Evolutionary conservation across 2,329 filamentous ascomycete species (phyloP).

Genomic region (Diplocarpon rosae): DNA sequence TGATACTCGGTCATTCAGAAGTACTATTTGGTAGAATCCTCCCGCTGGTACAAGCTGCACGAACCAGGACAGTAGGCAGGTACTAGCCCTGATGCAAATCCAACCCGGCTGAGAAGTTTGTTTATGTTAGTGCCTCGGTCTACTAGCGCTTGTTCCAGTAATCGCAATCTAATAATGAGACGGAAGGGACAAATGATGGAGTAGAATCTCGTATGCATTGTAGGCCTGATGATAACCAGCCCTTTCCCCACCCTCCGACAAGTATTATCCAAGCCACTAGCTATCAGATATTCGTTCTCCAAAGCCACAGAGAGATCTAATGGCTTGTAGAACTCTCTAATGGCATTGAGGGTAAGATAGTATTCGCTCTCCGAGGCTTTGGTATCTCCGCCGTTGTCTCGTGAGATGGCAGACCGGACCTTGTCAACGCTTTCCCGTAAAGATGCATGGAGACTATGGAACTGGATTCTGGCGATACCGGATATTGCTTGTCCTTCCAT

Average conservation of each 20-base stretch:
- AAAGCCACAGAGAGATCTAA: slow-evolving; percentile 31
- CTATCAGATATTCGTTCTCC: slow-evolving; percentile 33
- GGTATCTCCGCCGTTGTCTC: slow-evolving; percentile 29
- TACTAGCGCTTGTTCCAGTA: too few relatives aligned
- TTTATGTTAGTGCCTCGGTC: too few relatives aligned
- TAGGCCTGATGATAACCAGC: slow-evolving; percentile 38
- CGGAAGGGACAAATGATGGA: slow-evolving; percentile 33
- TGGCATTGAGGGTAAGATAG: slow-evolving; percentile 29
- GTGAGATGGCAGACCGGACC: slow-evolving; percentile 31
- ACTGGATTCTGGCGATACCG: slow-evolving; percentile 36
- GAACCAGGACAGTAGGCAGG: too few relatives aligned
- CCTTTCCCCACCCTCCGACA: slow-evolving; percentile 29
- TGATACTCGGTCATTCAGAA: too few relatives aligned
- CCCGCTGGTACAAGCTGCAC: too few relatives aligned
- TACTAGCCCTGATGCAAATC: too few relatives aligned
- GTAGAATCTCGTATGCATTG: slow-evolving; percentile 37
- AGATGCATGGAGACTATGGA: slow-evolving; percentile 32
- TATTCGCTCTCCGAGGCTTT: slow-evolving; percentile 30
- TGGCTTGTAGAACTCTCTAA: slow-evolving; percentile 31
- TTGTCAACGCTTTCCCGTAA: slow-evolving; percentile 28
- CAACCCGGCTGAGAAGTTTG: too few relatives aligned
- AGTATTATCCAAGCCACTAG: slow-evolving; percentile 30
- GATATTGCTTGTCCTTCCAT: slow-evolving; percentile 35
- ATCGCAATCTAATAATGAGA: too few relatives aligned
- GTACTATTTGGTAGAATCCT: too few relatives aligned